A percentile compares a stretch with the other conserved stretches of the same genome.
phyloP scores from a whole-genome alignment of 129 eudicot species.

The Saposhnikovia divaricata region DNA sequence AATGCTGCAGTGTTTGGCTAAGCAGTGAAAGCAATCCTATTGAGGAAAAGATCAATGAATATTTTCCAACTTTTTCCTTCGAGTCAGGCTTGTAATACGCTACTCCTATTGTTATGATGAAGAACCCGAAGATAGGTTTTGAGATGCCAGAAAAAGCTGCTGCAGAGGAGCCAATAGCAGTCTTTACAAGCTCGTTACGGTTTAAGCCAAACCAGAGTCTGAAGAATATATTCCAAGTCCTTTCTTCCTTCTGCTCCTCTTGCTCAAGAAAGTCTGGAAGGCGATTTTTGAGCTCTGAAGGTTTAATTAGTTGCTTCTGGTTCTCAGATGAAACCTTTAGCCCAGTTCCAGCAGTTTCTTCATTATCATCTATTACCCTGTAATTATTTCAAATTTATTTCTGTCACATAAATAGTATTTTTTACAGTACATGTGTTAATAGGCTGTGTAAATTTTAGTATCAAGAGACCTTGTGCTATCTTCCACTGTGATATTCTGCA shows the following conservation, averaged over 20 bases:
- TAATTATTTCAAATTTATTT: conserved; percentile 6
- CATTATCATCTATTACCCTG: conserved; percentile 32
- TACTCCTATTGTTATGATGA: conserved; percentile 79
- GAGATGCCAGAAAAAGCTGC: conserved; percentile 88
- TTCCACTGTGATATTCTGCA: conserved; percentile 65
- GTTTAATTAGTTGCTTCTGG: conserved; percentile 18
- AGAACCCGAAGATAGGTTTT: conserved; percentile 71
- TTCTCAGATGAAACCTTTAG: conserved; percentile 22
- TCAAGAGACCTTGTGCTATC: conserved; percentile 36
- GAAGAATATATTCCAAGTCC: conserved; percentile 39
- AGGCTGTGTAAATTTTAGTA: neutral
- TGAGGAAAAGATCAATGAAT: conserved; percentile 48
- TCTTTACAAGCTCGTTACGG: conserved; percentile 40
- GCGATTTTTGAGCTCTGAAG: conserved; percentile 16
- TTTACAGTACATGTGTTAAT: no score
- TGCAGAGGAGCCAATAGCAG: conserved; percentile 53
- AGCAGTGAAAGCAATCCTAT: conserved; percentile 63
- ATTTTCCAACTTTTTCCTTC: conserved; percentile 52
- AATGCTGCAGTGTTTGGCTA: conserved; percentile 73
- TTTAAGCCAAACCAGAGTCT: conserved; percentile 71
- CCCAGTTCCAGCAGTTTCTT: conserved; percentile 29
- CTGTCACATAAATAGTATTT: neutral
- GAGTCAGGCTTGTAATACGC: conserved; percentile 45
- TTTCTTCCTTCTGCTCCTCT: conserved; percentile 27
- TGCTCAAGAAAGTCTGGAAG: conserved; percentile 24